Evolutionary conservation across 495 filamentous ascomycete species (phyloP), one percentile per base, ranked within the genome.

Genomic region (Oidiodendron maius): DNA sequence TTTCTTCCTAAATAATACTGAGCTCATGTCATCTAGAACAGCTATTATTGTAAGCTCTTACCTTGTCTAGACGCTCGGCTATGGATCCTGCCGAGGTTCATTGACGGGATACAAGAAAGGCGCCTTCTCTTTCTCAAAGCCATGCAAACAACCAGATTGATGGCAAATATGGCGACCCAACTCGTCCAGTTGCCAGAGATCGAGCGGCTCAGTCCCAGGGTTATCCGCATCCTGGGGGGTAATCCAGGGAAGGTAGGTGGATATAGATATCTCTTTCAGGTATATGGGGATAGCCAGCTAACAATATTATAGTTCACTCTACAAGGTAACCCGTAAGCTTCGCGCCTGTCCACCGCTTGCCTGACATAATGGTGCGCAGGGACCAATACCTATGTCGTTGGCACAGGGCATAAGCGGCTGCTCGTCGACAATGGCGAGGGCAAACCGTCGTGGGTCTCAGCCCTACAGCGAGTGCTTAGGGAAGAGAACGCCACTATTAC

Each of bases 341-440:
- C 24, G 25, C 4, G 22, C 25, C 40, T 42, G 13, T 25, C 42
- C 35, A 40, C 23, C 39, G 34, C 21, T 3, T 43, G 20, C 17
- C 44, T 40, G 15, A 42, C 10, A 41, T 44, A 12, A 46, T 32
- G 30, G 35, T 20, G 17, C 9, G 25, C 13, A 81, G 83, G 83
- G 48, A 94, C 89, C 44, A 95, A 95, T 64, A 95, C 89, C 34
- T 95, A 93, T 62, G 71, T 95, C 13, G 55, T 95, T 49, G 89
- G 89, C 55, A 86, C 72, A 5, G 86, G 86, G 11, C 59, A 67
- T 6, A 57, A 71, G 3, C 77, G 88, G 8, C 68, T 91, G 46
- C 73, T 95, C 10, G 78, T 95, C 58, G 89, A 95, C 65, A 90
- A 89, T 1, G 86, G 83, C 42, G 77, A 87, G 59, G 87, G 66